Conservation (phyloP, 768 basidiomycete genomes). For the Cystobasidiopsis lactophilus region DNA sequence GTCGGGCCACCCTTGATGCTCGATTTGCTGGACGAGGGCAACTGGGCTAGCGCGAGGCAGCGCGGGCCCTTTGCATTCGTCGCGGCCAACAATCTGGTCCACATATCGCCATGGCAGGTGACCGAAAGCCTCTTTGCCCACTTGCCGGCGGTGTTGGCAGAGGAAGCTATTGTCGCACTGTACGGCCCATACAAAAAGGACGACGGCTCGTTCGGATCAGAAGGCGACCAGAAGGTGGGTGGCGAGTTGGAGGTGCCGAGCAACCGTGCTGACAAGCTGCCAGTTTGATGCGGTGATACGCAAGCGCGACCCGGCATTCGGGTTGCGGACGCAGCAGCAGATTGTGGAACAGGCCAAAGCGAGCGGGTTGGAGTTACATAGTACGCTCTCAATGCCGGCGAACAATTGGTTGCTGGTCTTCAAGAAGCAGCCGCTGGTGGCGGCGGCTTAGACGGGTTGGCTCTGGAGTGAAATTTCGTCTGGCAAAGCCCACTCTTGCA, state of each 20-base stretch:
- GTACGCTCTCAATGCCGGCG: not conserved
- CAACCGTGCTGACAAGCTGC: not conserved
- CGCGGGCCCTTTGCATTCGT: not conserved
- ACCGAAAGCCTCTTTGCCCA: too few relatives aligned
- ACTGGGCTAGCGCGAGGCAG: not conserved
- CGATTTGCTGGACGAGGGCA: not conserved
- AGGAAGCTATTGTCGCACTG: not conserved
- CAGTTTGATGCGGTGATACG: not conserved
- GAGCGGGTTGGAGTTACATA: not conserved
- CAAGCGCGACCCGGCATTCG: not conserved
- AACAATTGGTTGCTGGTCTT: conserved; percentile 6
- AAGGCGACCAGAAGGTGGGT: conserved; percentile 2
- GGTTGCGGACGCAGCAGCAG: conserved; percentile 3
- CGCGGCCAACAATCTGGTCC: conserved; percentile 1
- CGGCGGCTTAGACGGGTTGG: too few relatives aligned
- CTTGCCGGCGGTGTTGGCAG: not conserved
- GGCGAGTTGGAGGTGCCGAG: too few relatives aligned
- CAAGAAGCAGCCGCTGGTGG: not conserved
- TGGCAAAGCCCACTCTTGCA: conserved; percentile 27
- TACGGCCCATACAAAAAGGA: not conserved
- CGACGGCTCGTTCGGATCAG: not conserved
- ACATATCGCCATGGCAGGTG: conserved; percentile 5
- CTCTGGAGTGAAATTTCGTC: conserved; percentile 1
- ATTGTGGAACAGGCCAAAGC: not conserved
- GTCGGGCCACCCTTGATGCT: not conserved